Conservation (phyloP, 805 yeast species). For the Wickerhamomyces strasburgensis region DNA sequence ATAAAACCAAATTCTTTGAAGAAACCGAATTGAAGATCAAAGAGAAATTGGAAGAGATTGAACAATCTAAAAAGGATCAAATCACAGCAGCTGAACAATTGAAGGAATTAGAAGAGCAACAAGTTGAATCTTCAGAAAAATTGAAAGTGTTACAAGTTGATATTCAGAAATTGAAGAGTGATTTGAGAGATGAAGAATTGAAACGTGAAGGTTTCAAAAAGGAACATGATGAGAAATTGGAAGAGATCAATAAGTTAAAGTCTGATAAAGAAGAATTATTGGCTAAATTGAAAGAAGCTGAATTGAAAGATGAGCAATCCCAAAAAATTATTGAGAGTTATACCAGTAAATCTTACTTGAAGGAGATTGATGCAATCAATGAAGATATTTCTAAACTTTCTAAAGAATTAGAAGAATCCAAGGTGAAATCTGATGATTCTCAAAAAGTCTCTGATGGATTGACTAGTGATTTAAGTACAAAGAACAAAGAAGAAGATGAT, state of each 20-base stretch:
- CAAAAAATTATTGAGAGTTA: slow-evolving; percentile 10
- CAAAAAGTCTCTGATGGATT: slow-evolving; percentile 9
- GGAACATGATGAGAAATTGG: slow-evolving; percentile 11
- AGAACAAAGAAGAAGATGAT: slow-evolving; percentile 11
- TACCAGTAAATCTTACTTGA: slow-evolving; percentile 10
- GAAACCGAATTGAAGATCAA: slow-evolving; percentile 21
- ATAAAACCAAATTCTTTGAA: slow-evolving; percentile 15
- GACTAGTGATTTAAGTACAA: slow-evolving; percentile 6
- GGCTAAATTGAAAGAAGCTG: slow-evolving; percentile 12
- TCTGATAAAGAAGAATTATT: slow-evolving; percentile 16
- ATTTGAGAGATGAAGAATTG: slow-evolving; percentile 15
- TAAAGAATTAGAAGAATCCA: slow-evolving; percentile 11
- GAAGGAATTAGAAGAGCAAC: slow-evolving; percentile 21
- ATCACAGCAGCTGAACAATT: slow-evolving; percentile 17
- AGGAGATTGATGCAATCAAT: slow-evolving; percentile 18
- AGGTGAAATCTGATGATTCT: slow-evolving; percentile 9
- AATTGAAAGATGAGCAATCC: slow-evolving; percentile 7
- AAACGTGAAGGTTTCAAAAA: slow-evolving; percentile 16
- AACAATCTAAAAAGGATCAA: slow-evolving; percentile 19
- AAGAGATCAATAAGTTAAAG: slow-evolving; percentile 17
- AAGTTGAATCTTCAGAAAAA: slow-evolving; percentile 21
- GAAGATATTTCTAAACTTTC: slow-evolving; percentile 14
- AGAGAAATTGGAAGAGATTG: slow-evolving; percentile 18
- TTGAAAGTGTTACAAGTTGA: slow-evolving; percentile 15
- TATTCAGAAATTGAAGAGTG: slow-evolving; percentile 13